Conservation (phyloP, 169 alveolate species). For the Eimeria mitis region DNA sequence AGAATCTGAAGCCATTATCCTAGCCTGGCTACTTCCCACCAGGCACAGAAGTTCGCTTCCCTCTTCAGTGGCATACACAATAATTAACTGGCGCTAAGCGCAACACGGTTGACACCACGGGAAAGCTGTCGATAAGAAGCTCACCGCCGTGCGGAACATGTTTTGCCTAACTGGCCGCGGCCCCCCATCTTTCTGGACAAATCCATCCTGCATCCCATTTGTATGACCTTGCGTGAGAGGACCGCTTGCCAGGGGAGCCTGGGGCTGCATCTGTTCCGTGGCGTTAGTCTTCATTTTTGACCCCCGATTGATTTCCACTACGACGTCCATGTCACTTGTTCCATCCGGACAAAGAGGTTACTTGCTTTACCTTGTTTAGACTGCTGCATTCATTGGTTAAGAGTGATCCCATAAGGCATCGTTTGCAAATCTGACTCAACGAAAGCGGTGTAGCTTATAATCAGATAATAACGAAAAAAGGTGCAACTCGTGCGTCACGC, state of each 20-base stretch:
- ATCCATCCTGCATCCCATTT: conserved; percentile 50
- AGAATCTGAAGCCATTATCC: too few relatives aligned
- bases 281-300: conserved; percentile 24
- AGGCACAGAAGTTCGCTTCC: neutral
- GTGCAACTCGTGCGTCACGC: neutral
- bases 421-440: conserved; percentile 8
- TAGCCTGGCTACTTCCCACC: neutral
- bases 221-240: conserved; percentile 17
- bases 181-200: conserved; percentile 54
- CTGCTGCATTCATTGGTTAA: neutral
- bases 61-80: neutral
- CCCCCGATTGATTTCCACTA: conserved; percentile 19
- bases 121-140: neutral
- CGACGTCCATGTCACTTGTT: conserved; percentile 18
- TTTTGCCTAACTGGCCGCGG: conserved; percentile 72
- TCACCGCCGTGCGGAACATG: conserved; percentile 79
- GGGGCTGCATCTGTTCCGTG: conserved; percentile 62
- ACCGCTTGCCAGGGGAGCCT: conserved; percentile 29
- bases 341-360: conserved; percentile 26
- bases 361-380: neutral
- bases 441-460: conserved; percentile 24
- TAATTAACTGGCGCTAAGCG: neutral
- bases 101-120: neutral
- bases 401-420: conserved; percentile 15
- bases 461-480: neutral